phyloP scores from a whole-genome alignment of 768 basidiomycete genomes.

The Filobasidium floriforme region DNA sequence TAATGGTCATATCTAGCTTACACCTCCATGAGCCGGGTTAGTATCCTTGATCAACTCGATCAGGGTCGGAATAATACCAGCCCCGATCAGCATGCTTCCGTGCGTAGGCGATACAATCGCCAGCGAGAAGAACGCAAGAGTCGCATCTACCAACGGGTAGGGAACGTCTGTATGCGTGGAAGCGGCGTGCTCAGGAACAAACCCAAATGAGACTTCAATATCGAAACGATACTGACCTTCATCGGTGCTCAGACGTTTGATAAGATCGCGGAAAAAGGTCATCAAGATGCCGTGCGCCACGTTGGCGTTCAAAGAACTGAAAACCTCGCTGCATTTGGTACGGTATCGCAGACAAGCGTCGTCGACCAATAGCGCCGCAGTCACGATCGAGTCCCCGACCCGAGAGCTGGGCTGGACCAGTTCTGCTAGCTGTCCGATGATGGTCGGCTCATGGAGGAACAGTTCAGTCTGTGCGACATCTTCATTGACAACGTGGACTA shows the following conservation, averaged over 20 bases:
- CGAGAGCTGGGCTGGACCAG: constrained; percentile 61
- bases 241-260: constrained; percentile 55
- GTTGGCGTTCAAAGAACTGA: constrained; percentile 84
- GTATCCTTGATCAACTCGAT: constrained; percentile 81
- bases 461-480: constrained; percentile 67
- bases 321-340: constrained; percentile 71
- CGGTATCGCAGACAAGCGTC: constrained; percentile 84
- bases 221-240: constrained; percentile 40
- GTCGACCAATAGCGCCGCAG: constrained; percentile 76
- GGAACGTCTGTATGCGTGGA: constrained; percentile 30
- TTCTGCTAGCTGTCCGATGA: constrained; percentile 79
- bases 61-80: constrained; percentile 79
- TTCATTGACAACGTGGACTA: constrained; percentile 70
- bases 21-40: constrained; percentile 59
- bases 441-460: constrained; percentile 90
- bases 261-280: constrained; percentile 74
- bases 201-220: background rate
- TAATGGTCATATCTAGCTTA: constrained; percentile 23
- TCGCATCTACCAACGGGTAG: constrained; percentile 56
- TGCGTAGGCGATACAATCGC: constrained; percentile 76
- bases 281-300: constrained; percentile 93
- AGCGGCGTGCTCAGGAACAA: background rate
- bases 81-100: constrained; percentile 88
- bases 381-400: constrained; percentile 66
- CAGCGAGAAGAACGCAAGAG: constrained; percentile 77